phyloP scores from a whole-genome alignment of 139 green algal genomes.

The Chlorokybus atmophyticus region DNA sequence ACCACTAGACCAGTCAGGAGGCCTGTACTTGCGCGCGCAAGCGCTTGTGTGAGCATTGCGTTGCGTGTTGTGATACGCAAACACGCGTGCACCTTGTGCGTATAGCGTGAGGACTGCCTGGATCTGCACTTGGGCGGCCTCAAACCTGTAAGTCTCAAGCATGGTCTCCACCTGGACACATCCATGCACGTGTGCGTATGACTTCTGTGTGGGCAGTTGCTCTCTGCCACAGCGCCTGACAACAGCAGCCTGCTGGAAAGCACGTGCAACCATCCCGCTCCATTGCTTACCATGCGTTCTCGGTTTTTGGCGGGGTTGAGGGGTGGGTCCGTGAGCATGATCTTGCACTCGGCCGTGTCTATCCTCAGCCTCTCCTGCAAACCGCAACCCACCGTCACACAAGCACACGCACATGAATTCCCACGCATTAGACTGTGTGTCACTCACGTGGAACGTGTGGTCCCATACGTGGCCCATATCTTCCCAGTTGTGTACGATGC shows the following conservation, averaged over 20 bases:
- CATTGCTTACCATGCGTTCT: slow-evolving; percentile 38
- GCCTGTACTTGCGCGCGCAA: too few species aligned
- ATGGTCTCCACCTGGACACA: slow-evolving; percentile 36
- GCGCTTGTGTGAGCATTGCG: too few species aligned
- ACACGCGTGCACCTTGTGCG: slow-evolving; percentile 38
- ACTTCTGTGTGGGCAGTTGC: too few species aligned
- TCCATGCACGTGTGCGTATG: too few species aligned
- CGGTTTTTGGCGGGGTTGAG: slow-evolving; percentile 44
- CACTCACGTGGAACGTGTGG: slow-evolving; percentile 41
- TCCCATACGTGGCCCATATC: slow-evolving; percentile 57
- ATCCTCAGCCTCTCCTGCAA: too few species aligned
- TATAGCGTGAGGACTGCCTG: slow-evolving; percentile 75
- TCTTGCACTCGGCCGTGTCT: slow-evolving; percentile 34
- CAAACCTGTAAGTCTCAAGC: slow-evolving; percentile 59
- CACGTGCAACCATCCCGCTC: too few species aligned
- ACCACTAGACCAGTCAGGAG: slow-evolving; percentile 65
- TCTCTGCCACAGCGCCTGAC: too few species aligned
- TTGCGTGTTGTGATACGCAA: too few species aligned
- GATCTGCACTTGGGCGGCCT: slow-evolving; percentile 47
- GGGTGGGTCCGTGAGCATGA: slow-evolving; percentile 58
- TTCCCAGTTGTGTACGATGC: slow-evolving; percentile 54
- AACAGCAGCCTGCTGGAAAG: too few species aligned
- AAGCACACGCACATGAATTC: too few species aligned
- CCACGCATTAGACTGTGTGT: background rate
- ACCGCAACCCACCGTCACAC: too few species aligned